Evolutionary conservation across 148 eudicot species (phyloP), one percentile per base, ranked within the genome.

Genomic region (Cornus kousa): DNA sequence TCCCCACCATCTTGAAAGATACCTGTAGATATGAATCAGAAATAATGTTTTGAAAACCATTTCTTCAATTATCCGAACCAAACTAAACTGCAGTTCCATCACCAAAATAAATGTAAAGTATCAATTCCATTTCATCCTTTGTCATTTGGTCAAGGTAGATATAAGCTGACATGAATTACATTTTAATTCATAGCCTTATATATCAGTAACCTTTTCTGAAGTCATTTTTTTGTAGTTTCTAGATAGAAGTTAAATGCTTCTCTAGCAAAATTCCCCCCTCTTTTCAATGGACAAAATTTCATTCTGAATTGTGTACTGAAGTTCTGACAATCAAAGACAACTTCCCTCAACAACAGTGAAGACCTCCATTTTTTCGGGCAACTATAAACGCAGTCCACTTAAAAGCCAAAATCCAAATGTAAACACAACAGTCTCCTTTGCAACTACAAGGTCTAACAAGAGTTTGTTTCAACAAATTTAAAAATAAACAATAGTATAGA

Each of bases 1-100:
- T 86, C 66, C 99, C 99, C 73, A 82, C 88, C 62, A 97, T 87
- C 91, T 97, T 97, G 95, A 97, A 92, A 74, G 99, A 94, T 19
- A 92, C 99, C 99, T 97, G 90, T 71, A 83, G 28, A 55, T 71
- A 83, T 33, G 73, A 73, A 43, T 64, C 20, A 79, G 16, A 70
- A 81, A 4, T 20, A 48, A 53, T 35, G 4, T 50, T 5, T 9
- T 59, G 10, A 68, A 77, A 68, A 33, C 0, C 19, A 16, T 50
- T 77, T 43, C 64, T 28, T 43, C 60, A 76, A 67, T 75, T 17
- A 57, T 57, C 19, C 3, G 23, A 62, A 62, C 9, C 35, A 67
- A 55, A 74, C 59, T 62, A 71, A 70, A 62, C 59, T 60, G 72
- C 37, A 76, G 43, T 46, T 24, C 19, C 40, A 67, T 67, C 60